A percentile compares a stretch with the other conserved stretches of the same genome.
Conservation (phyloP, 805 yeast species). For the Hanseniaspora singularis region DNA sequence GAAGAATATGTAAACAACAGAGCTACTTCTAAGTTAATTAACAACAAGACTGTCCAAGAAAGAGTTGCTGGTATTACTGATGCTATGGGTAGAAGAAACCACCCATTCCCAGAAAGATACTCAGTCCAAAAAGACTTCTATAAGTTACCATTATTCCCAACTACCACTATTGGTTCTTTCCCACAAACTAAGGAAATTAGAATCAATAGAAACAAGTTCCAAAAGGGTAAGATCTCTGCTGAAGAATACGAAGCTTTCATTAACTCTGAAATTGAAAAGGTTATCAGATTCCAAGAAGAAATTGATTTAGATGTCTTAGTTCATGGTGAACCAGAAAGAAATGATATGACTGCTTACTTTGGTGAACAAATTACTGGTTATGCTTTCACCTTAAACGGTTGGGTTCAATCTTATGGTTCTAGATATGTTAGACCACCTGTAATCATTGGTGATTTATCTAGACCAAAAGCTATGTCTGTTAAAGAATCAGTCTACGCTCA, state of each 20-base stretch:
- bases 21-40: slow-evolving; percentile 76
- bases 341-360: slow-evolving; percentile 99
- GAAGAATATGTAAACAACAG: slow-evolving; percentile 78
- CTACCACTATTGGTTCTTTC: slow-evolving; percentile 99
- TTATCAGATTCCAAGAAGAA: slow-evolving; percentile 98
- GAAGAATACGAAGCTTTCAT: slow-evolving; percentile 94
- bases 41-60: slow-evolving; percentile 78
- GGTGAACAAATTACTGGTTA: slow-evolving; percentile 98
- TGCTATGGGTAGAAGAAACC: slow-evolving; percentile 68
- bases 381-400: slow-evolving; percentile 97
- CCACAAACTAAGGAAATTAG: slow-evolving; percentile 99
- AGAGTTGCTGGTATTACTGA: slow-evolving; percentile 70
- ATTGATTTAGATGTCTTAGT: slow-evolving; percentile 95
- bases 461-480: slow-evolving; percentile 97
- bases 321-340: slow-evolving; percentile 99
- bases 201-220: slow-evolving; percentile 94
- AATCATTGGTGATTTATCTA: slow-evolving; percentile 96
- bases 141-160: slow-evolving; percentile 97
- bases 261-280: slow-evolving; percentile 89
- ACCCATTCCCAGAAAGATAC: slow-evolving; percentile 79
- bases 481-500: slow-evolving; percentile 99
- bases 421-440: slow-evolving; percentile 99
- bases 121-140: slow-evolving; percentile 74
- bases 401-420: slow-evolving; percentile 99
- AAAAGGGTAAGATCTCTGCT: slow-evolving; percentile 90